Base-by-base conservation (phyloP, 2,329 filamentous ascomycete species). In the Pyricularia sp. region DNA sequence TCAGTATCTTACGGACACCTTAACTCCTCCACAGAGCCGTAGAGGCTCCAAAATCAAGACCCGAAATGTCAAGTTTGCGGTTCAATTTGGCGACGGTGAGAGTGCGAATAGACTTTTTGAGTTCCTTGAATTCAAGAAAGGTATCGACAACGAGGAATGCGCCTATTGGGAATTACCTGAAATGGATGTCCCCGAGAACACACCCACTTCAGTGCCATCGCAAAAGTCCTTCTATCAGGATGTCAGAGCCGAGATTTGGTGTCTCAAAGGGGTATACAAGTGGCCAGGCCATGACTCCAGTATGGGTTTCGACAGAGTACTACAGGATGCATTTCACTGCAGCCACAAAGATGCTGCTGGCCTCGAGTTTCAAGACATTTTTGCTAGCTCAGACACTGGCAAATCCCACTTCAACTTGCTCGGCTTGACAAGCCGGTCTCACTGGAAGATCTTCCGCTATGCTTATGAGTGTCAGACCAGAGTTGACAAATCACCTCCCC, bases 51-150 rank as follows among this genome's bases (percentile, higher is more conserved):
- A 30, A 66, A 86, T 88, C 50, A 84, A 85, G 2, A 84, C 83
- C 68, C 78, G 85, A 1, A 88, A 88, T 72, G 87, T 87, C 73
- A 81, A 83, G 17, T 88, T 87, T 68, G 77, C 78, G 30, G 82
- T 86, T 1, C 78, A 85, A 7, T 87, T 88, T 69, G 83, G 85
- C 0, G 70, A 71, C 69, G 72, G 71, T 0, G 78, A 79, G 4
- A 81, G 82, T 4, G 84, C 84, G 67, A 81, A 83, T 64, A 73
- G 76, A 26, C 78, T 88, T 14, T 84, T 87, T 72, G 77, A 76
- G 17, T 79, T 79, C 14, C 76, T 88, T 4, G 84, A 82, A 12
- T 87, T 86, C 64, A 72, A 75, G 2, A 68, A 68, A 50, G 82
- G 85, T 72, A 74, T 77, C 1, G 73, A 80, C 5, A 75, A 79